Conservation (phyloP, 805 yeast species). For the Spathaspora sp. region DNA sequence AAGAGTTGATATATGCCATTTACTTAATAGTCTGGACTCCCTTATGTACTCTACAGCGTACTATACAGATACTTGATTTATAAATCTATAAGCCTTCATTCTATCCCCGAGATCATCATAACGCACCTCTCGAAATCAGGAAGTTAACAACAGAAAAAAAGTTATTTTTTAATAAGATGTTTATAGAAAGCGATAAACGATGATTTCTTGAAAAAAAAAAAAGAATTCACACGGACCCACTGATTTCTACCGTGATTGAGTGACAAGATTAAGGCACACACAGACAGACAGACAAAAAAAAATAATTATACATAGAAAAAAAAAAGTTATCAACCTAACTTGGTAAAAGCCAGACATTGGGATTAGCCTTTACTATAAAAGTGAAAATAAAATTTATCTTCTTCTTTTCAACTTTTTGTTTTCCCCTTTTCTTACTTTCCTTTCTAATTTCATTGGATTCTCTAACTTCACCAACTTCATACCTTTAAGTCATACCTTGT, state of each 20-base stretch:
- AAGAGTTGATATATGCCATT: too few relatives aligned
- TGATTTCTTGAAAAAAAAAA: not conserved
- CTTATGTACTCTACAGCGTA: too few relatives aligned
- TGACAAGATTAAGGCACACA: not conserved
- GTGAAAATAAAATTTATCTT: not conserved
- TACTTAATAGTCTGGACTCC: too few relatives aligned
- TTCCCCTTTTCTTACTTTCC: not conserved
- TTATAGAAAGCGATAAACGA: slow-evolving; percentile 1
- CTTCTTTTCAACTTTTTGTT: not conserved
- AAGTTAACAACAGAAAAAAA: not conserved
- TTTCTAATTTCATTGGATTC: not conserved
- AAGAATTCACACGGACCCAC: slow-evolving; percentile 1
- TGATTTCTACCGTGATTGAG: not conserved
- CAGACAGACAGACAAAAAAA: slow-evolving; percentile 1
- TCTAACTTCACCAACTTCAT: not conserved
- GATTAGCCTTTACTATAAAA: not conserved
- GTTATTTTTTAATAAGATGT: not conserved
- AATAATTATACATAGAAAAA: not conserved
- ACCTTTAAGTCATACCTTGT: not conserved
- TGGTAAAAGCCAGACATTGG: not conserved
- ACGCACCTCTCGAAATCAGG: slow-evolving; percentile 4
- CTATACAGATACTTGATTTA: not conserved
- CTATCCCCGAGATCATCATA: not conserved
- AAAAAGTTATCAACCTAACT: not conserved
- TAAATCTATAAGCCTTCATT: not conserved